phyloP scores from a whole-genome alignment of 768 basidiomycete genomes.

The Macrolepiota dolichaula region DNA sequence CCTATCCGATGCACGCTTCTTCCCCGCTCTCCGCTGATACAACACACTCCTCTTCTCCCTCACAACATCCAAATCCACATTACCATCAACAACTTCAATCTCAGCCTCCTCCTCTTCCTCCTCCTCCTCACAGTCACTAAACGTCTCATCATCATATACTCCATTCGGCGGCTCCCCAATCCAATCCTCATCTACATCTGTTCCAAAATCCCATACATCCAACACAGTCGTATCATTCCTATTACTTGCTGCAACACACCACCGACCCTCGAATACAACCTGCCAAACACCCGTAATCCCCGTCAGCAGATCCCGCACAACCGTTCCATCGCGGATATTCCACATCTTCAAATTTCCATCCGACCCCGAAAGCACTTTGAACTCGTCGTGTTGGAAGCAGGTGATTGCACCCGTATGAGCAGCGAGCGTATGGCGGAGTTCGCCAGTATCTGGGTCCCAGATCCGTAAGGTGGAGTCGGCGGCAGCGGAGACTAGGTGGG shows the following conservation, averaged over 20 bases:
- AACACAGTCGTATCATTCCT: slow-evolving; percentile 72
- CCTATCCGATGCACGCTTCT: slow-evolving; percentile 4
- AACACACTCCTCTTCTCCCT: slow-evolving; percentile 8
- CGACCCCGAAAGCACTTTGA: slow-evolving; percentile 92
- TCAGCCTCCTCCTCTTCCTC: slow-evolving; percentile 33
- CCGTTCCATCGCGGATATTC: slow-evolving; percentile 85
- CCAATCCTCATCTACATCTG: slow-evolving; percentile 76
- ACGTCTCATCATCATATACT: slow-evolving; percentile 64
- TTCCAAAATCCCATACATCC: slow-evolving; percentile 90
- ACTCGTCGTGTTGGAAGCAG: slow-evolving; percentile 98
- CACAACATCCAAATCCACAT: slow-evolving; percentile 16
- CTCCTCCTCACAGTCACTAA: slow-evolving; percentile 38
- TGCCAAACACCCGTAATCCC: slow-evolving; percentile 98
- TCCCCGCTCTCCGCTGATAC: slow-evolving; percentile 17
- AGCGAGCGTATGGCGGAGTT: slow-evolving; percentile 75
- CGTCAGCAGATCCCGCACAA: slow-evolving; percentile 84
- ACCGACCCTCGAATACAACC: slow-evolving; percentile 90
- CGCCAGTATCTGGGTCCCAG: slow-evolving; percentile 88
- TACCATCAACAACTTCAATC: neutral
- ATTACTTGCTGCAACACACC: slow-evolving; percentile 94
- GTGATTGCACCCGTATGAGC: slow-evolving; percentile 95
- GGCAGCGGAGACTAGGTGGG: slow-evolving; percentile 90
- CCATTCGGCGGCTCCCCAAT: slow-evolving; percentile 74
- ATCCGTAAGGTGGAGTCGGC: slow-evolving; percentile 94
- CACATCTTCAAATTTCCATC: slow-evolving; percentile 98